phyloP scores from a whole-genome alignment of 2,329 filamentous ascomycete species.

The Phyllosticta citriasiana region DNA sequence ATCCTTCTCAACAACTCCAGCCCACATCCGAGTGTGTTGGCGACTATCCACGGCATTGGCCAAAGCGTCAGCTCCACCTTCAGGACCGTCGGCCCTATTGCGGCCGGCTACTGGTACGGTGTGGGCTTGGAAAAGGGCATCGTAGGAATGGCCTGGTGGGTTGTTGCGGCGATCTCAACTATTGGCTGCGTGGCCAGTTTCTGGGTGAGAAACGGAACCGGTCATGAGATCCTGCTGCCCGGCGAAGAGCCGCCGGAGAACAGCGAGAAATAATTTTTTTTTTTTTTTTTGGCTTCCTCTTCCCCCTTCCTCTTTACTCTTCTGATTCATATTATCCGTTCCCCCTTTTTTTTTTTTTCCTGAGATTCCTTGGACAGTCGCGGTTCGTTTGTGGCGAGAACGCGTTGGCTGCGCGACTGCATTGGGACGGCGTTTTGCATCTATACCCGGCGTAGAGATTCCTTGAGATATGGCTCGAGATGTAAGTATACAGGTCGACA shows the following conservation, averaged over 20 bases:
- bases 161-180: slow-evolving; percentile 43
- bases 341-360: not conserved
- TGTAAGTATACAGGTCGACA: not conserved
- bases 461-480: not conserved
- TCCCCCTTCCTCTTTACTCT: not conserved
- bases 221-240: slow-evolving; percentile 10
- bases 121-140: slow-evolving; percentile 43
- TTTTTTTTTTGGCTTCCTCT: not conserved
- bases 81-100: slow-evolving; percentile 46
- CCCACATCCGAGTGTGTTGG: slow-evolving; percentile 45
- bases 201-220: slow-evolving; percentile 51
- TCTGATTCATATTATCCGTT: not conserved
- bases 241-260: slow-evolving; percentile 9
- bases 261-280: not conserved
- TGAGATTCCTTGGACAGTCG: not conserved
- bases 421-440: slow-evolving; percentile 8
- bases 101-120: slow-evolving; percentile 45
- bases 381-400: not conserved
- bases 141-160: slow-evolving; percentile 50
- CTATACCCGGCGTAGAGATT: not conserved
- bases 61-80: slow-evolving; percentile 46
- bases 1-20: slow-evolving; percentile 51
- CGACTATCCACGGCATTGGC: slow-evolving; percentile 49
- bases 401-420: not conserved
- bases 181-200: slow-evolving; percentile 49